Conservation (phyloP, 1,284 basidiomycete genomes). For the Cystobasidium slooffiae region DNA sequence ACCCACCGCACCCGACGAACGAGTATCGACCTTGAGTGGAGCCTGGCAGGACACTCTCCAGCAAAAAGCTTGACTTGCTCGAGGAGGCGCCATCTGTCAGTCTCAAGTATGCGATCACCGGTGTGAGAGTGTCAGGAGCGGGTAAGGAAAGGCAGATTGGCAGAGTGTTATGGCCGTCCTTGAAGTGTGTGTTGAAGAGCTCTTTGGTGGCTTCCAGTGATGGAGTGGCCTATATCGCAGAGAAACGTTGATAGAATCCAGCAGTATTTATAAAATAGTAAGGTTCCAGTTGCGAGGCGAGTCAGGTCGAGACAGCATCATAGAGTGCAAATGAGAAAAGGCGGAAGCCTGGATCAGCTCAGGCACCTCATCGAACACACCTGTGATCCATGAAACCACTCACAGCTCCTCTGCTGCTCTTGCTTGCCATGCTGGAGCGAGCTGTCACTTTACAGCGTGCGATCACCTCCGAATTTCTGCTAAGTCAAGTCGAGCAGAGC, state of each 20-base stretch:
- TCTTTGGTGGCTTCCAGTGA: constrained; percentile 14
- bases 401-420: constrained; percentile 20
- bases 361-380: not conserved
- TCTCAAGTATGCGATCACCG: constrained; percentile 94
- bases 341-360: too few relatives aligned
- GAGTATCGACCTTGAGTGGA: constrained; percentile 92
- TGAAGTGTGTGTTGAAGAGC: constrained; percentile 33
- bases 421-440: constrained; percentile 5
- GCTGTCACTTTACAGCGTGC: not conserved
- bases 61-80: constrained; percentile 69
- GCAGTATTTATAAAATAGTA: too few relatives aligned
- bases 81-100: constrained; percentile 75
- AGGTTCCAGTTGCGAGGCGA: too few relatives aligned
- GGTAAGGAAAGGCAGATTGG: constrained; percentile 33
- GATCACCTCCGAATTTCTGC: not conserved
- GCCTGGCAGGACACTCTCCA: constrained; percentile 89
- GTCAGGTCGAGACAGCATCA: too few relatives aligned
- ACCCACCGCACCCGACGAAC: constrained; percentile 86
- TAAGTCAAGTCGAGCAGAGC: constrained; percentile 6
- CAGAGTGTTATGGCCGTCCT: constrained; percentile 34
- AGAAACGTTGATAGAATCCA: too few relatives aligned
- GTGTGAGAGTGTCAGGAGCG: constrained; percentile 83
- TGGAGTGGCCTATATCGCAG: constrained; percentile 20
- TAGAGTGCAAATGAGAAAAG: too few relatives aligned
- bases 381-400: not conserved